Evolutionary conservation across 1,284 basidiomycete species (phyloP).

Genomic region (Cutaneotrichosporon cavernicola): DNA sequence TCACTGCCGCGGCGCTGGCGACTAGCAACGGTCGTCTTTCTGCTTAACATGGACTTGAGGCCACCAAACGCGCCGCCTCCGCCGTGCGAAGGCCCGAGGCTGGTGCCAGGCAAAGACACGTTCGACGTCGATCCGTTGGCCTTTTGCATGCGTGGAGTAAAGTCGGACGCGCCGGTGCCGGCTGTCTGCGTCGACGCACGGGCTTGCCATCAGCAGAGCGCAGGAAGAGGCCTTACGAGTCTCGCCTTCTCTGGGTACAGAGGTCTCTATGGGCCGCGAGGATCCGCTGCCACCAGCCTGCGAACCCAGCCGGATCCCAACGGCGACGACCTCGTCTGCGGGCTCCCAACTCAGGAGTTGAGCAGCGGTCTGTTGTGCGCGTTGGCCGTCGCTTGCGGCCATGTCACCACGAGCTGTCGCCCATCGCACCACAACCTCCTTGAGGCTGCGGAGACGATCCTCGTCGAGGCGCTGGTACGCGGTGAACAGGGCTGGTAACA

Average conservation of each 20-base stretch:
- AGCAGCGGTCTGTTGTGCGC: slow-evolving; percentile 44
- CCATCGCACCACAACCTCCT: slow-evolving; percentile 52
- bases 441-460: slow-evolving; percentile 44
- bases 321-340: slow-evolving; percentile 37
- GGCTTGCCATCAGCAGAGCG: slow-evolving; percentile 4
- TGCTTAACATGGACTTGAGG: slow-evolving; percentile 52
- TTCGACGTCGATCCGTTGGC: slow-evolving; percentile 38
- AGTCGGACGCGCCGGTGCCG: slow-evolving; percentile 27
- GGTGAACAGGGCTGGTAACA: slow-evolving; percentile 47
- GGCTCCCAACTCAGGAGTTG: slow-evolving; percentile 49
- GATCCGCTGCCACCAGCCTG: slow-evolving; percentile 18
- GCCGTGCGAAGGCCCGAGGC: not conserved
- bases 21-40: slow-evolving; percentile 40
- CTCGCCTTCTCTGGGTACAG: not conserved
- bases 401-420: slow-evolving; percentile 49
- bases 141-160: slow-evolving; percentile 29
- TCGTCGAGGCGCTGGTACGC: slow-evolving; percentile 51
- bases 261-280: slow-evolving; percentile 22
- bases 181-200: slow-evolving; percentile 16
- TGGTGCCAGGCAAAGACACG: slow-evolving; percentile 7
- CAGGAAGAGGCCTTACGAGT: not conserved
- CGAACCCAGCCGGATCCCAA: slow-evolving; percentile 40
- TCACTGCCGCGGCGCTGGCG: slow-evolving; percentile 35
- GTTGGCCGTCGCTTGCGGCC: slow-evolving; percentile 43
- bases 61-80: slow-evolving; percentile 40